Base-by-base conservation (phyloP, 164 flowering plant species). In the Akebia trifoliata region DNA sequence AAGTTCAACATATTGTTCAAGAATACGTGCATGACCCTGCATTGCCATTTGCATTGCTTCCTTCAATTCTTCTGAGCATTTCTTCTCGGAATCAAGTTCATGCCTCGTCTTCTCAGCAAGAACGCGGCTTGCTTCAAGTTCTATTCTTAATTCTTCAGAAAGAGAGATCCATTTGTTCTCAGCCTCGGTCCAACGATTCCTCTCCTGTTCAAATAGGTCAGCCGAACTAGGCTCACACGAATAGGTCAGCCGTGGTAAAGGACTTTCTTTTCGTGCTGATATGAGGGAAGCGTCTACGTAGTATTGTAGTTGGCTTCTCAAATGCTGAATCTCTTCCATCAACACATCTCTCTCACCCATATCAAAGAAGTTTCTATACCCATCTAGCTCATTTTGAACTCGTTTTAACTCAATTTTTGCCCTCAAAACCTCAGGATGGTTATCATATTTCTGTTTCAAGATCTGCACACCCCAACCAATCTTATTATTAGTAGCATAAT, bases 21-120 rank as follows among this genome's bases (percentile, higher is more conserved):
- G 87, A 81, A 90, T 84, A 9, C 87, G 86, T 36, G 99, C 93
- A 71, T 94, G 90, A 14, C 97, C 91, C 62, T 83, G 82, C 91
- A 94, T 94, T 45, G 96, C 96, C 80, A 83, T 71, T 63, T 85
- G 95, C 83, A 94, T 78, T 58, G 97, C 97, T 80, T 90, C 96
- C 65, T 85, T 78, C 67, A 85, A 74, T 78, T 94, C 99, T 47
- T 90, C 88, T 26, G 78, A 76, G 65, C 99, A 90, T 64, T 77
- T 85, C 72, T 78, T 87, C 63, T 94, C 99, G 25, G 71, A 70
- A 44, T 86, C 83, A 37, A 86, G 71, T 61, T 94, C 99, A 32
- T 68, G 81, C 65, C 74, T 76, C 66, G 31, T 72, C 66, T 79
- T 86, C 61, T 83, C 85, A 28, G 75, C 77, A 21, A 66, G 62